These are phyloP conservation scores for Sporobolomyces roseus DNA, from an alignment of 768 basidiomycete species.

Conservation along the genomic window DNA sequence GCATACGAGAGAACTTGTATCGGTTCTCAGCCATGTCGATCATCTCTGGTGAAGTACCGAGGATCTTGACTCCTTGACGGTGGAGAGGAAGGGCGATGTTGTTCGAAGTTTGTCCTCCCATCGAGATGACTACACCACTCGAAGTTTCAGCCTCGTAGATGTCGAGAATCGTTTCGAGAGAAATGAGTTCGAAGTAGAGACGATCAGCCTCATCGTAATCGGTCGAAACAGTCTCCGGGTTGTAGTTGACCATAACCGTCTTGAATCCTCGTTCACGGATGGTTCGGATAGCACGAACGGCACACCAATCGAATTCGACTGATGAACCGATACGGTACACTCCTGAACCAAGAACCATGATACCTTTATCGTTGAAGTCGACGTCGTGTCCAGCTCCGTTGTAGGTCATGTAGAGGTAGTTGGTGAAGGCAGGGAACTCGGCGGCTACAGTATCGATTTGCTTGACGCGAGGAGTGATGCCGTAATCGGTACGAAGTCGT, in stretches of 20 bases:
- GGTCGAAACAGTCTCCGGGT: conserved; percentile 98
- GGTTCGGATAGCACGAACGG: conserved; percentile 94
- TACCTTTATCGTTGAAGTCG: conserved; percentile 90
- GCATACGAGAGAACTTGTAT: conserved; percentile 96
- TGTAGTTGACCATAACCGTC: conserved; percentile 99
- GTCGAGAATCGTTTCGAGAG: conserved; percentile 98
- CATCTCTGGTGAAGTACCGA: conserved; percentile 89
- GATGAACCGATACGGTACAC: conserved; percentile 98
- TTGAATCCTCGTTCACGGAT: conserved; percentile 86
- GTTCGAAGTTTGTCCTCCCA: conserved; percentile 96
- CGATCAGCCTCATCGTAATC: conserved; percentile 99
- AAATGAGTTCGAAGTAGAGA: conserved; percentile 96
- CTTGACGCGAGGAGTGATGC: conserved; percentile 95
- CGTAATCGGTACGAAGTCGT: conserved; percentile 74
- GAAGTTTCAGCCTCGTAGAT: conserved; percentile 95
- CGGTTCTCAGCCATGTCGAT: conserved; percentile 98
- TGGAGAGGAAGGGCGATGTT: conserved; percentile 97
- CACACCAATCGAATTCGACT: conserved; percentile 99
- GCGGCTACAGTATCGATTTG: conserved; percentile 98
- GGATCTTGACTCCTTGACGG: conserved; percentile 79
- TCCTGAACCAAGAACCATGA: conserved; percentile 97
- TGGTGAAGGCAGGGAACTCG: conserved; percentile 96
- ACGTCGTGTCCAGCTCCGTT: conserved; percentile 95
- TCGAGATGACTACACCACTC: conserved; percentile 89
- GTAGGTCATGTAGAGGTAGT: conserved; percentile 99